Base-by-base conservation (phyloP, 345 rosid genomes). In the Viola odorata region DNA sequence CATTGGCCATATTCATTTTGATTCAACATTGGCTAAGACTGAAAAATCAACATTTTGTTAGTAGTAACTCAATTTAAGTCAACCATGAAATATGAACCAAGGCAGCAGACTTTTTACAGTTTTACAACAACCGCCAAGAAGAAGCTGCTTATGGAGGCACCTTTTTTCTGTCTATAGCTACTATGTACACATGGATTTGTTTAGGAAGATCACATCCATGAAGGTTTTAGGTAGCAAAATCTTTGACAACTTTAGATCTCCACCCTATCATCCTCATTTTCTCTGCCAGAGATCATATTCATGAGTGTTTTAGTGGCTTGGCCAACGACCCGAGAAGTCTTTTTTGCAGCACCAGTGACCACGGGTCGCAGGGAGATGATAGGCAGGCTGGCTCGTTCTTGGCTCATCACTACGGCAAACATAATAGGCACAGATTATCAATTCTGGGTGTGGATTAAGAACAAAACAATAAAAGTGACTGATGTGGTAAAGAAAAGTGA, bases 381-480 rank as follows among this genome's bases (percentile, higher is more conserved):
- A 10, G 97, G 95, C 72, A 91, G 78, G 67, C 68, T 86, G 42
- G 99, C 97, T 66, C 95, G 77, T 78, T 94, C 97, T 75, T 94
- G 80, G 76, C 86, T 91, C 77, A 91, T 85, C 12, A 96, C 99
- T 94, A 80, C 32, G 32, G 32, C 64, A 78, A 63, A 41, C 70
- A 64, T n/a, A 12, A 71, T 9, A 65, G 5, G 39, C 23, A 23
- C 8, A 41, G 53, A 66, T 36, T 54, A 52, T 61, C 32, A 73
- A 57, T 44, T 56, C 54, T 14, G 32, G 32, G 54, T 50, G 10
- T 1, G 23, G 36, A 50, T 16, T 23, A 16, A 50, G 0, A 4
- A 16, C 15, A 12, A 50, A 8, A 45, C 12, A 45, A 45, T 12
- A 3, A 8, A 12, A 52, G 2, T 23, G 32, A 11, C 5, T 47